Evolutionary conservation across 495 filamentous ascomycete genomes (phyloP).

Genomic region (Penicillium ochrochloron): DNA sequence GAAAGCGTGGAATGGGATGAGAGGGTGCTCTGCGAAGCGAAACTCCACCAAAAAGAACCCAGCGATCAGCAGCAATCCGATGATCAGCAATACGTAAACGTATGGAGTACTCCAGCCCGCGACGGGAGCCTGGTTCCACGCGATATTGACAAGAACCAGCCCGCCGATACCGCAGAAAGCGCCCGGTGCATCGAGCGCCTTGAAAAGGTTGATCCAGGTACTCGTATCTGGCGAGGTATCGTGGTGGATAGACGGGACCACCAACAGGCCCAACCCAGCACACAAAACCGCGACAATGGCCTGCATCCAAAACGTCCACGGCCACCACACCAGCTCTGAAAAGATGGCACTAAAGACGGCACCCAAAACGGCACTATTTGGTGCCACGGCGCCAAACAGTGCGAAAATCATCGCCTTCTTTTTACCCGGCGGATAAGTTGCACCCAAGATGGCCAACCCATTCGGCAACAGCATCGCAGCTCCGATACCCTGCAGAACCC

Average conservation of each 20-base stretch:
- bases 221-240: conserved; percentile 8
- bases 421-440: conserved; percentile 54
- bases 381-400: conserved; percentile 66
- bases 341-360: conserved; percentile 56
- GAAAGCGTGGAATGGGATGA: conserved; percentile 50
- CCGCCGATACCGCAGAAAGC: conserved; percentile 58
- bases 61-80: conserved; percentile 45
- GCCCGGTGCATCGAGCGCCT: conserved; percentile 55
- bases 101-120: conserved; percentile 52
- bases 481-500: conserved; percentile 65
- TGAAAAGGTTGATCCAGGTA: conserved; percentile 16
- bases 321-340: conserved; percentile 62
- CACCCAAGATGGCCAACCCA: conserved; percentile 61
- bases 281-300: conserved; percentile 49
- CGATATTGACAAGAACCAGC: conserved; percentile 59
- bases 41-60: conserved; percentile 50
- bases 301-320: conserved; percentile 67
- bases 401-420: conserved; percentile 69
- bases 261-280: conserved; percentile 43
- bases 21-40: conserved; percentile 38
- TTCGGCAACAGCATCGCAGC: conserved; percentile 67
- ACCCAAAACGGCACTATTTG: conserved; percentile 57
- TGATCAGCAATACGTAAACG: conserved; percentile 49
- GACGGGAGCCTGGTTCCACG: conserved; percentile 55
- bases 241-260: conserved; percentile 53